These are phyloP conservation scores for Eucalyptus rudis DNA, from an alignment of 345 rosid species.

Conservation along the genomic window DNA sequence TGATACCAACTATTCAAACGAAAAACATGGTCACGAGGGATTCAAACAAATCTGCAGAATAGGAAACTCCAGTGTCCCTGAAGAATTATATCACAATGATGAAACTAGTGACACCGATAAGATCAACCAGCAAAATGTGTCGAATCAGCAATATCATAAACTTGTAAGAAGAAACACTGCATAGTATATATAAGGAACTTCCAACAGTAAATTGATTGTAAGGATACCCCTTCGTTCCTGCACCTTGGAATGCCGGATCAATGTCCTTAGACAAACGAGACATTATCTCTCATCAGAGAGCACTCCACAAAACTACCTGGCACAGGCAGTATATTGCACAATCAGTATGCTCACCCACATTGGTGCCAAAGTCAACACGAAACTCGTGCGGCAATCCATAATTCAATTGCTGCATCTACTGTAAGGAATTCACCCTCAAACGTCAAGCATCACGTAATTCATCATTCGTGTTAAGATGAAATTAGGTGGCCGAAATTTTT, in stretches of 20 bases:
- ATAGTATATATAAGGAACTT: neutral
- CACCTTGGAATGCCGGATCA: conserved; percentile 44
- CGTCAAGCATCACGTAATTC: neutral
- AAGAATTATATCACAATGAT: neutral
- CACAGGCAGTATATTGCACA: neutral
- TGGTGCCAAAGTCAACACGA: neutral
- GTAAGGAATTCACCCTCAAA: neutral
- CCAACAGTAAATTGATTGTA: neutral
- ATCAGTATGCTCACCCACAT: neutral
- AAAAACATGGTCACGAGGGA: neutral
- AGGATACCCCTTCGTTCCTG: conserved; percentile 54
- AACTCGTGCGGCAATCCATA: neutral
- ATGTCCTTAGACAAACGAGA: conserved; percentile 19
- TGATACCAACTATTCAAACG: neutral
- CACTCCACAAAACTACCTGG: neutral
- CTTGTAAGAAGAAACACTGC: neutral
- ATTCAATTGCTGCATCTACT: neutral
- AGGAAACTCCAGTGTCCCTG: neutral
- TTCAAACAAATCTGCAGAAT: neutral
- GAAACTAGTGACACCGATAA: neutral
- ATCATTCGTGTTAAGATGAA: neutral
- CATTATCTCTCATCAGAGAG: conserved; percentile 20
- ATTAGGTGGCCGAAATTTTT: neutral
- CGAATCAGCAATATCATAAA: neutral
- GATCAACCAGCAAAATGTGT: neutral